Conservation (phyloP, 768 basidiomycete genomes). For the Suillus alpinus region DNA sequence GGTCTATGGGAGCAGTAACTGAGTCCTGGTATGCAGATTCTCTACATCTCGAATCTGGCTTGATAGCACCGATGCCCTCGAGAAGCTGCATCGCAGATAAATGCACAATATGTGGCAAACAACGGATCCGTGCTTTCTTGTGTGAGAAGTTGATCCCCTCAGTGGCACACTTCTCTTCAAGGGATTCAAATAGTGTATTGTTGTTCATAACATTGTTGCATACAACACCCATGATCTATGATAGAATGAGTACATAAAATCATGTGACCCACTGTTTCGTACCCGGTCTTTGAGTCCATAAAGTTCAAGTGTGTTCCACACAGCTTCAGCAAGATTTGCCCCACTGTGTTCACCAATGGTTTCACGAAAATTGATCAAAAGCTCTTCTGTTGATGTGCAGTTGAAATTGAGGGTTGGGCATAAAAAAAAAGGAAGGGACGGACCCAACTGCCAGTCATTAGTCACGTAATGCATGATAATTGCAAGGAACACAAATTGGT, state of each 20-base stretch:
- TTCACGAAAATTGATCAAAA: background rate
- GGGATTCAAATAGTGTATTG: background rate
- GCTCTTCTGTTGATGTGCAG: background rate
- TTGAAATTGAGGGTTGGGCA: background rate
- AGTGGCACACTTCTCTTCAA: background rate
- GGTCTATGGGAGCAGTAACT: background rate
- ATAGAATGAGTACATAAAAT: background rate
- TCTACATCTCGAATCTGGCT: background rate
- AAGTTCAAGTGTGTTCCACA: background rate
- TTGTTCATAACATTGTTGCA: background rate
- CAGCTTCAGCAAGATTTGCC: background rate
- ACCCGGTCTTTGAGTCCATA: background rate
- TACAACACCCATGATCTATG: background rate
- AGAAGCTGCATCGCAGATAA: background rate
- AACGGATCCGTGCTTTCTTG: background rate
- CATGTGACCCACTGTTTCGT: background rate
- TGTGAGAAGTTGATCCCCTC: background rate
- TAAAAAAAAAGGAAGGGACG: background rate
- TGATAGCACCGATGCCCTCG: background rate
- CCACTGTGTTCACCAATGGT: background rate
- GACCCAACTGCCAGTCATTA: background rate
- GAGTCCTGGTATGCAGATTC: background rate
- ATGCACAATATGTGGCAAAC: background rate
- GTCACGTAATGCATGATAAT: background rate
- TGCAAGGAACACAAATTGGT: background rate